A percentile compares a stretch with the other conserved stretches of the same genome.
phyloP scores from a whole-genome alignment of 208 protist genomes.

The Strigomonas culicis region DNA sequence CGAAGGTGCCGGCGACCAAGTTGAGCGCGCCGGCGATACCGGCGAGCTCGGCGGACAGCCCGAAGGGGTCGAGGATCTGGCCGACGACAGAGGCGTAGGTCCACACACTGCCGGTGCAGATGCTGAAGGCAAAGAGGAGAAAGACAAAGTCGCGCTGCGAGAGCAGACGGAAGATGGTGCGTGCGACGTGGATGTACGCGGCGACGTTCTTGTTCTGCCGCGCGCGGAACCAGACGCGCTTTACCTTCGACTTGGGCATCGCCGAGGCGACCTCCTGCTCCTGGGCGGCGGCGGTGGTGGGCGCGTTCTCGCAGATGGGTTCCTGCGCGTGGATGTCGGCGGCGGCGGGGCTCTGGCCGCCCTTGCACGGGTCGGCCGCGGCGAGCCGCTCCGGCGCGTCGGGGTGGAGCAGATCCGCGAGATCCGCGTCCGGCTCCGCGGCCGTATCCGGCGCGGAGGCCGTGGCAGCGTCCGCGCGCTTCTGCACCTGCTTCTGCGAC shows the following conservation, averaged over 20 bases:
- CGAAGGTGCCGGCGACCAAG: constrained; percentile 45
- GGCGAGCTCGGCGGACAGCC: constrained; percentile 38
- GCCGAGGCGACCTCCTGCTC: background rate
- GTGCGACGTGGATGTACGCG: constrained; percentile 37
- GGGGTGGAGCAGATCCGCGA: background rate
- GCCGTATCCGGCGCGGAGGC: too few species aligned
- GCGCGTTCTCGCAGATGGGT: background rate
- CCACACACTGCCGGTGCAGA: constrained; percentile 68
- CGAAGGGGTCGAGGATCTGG: constrained; percentile 65
- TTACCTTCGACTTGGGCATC: too few species aligned
- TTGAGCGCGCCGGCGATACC: constrained; percentile 57
- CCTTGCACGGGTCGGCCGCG: constrained; percentile 21
- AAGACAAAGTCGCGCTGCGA: constrained; percentile 50
- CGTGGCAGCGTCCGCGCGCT: too few species aligned
- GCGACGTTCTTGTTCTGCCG: too few species aligned
- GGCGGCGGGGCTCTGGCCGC: constrained; percentile 7
- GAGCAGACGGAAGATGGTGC: constrained; percentile 30
- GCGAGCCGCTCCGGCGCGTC: background rate
- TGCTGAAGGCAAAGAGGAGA: constrained; percentile 54
- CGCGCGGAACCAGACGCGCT: too few species aligned
- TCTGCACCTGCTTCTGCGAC: constrained; percentile 21
- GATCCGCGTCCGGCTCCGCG: too few species aligned
- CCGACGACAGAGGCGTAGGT: constrained; percentile 59
- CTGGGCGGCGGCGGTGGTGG: background rate
- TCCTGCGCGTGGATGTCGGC: background rate